Percentiles rank a stretch among this genome's conserved stretches.
These are phyloP conservation scores for Incumbomyces delicatus DNA, from an alignment of 2,329 filamentous ascomycete genomes.

Conservation along the genomic window DNA sequence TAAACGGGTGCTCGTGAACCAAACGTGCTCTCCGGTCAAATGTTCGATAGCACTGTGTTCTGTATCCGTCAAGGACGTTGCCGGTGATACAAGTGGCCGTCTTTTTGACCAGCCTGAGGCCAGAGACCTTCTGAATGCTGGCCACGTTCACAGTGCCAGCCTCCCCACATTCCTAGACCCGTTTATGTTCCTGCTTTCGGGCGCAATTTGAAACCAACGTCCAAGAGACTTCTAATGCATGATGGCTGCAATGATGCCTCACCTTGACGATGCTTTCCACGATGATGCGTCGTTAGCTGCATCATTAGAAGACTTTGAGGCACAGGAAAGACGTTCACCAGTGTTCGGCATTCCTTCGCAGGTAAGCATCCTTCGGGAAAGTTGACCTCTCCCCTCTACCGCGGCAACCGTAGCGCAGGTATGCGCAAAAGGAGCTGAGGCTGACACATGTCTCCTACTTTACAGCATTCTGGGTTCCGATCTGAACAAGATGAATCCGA, in stretches of 20 bases:
- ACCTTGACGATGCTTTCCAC: slow-evolving; percentile 43
- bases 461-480: slow-evolving; percentile 53
- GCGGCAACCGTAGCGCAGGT: no score
- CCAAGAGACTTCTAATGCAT: slow-evolving; percentile 1
- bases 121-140: neutral
- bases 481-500: slow-evolving; percentile 38
- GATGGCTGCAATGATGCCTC: slow-evolving; percentile 30
- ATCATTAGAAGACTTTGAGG: slow-evolving; percentile 54
- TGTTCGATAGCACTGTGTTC: neutral
- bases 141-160: slow-evolving; percentile 5
- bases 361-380: slow-evolving; percentile 1
- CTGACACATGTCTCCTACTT: neutral
- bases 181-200: neutral
- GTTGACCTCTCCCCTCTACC: no score
- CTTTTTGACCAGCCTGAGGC: neutral
- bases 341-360: slow-evolving; percentile 45
- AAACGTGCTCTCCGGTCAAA: neutral
- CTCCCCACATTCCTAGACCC: slow-evolving; percentile 7
- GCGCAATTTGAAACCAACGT: neutral
- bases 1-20: neutral
- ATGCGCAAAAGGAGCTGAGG: neutral
- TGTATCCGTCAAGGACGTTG: slow-evolving; percentile 1
- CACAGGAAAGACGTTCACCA: slow-evolving; percentile 43
- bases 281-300: slow-evolving; percentile 52
- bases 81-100: slow-evolving; percentile 4